Percentiles rank a stretch among this genome's conserved stretches.
phyloP scores from a whole-genome alignment of 495 filamentous ascomycete genomes.

The Xylona heveae region DNA sequence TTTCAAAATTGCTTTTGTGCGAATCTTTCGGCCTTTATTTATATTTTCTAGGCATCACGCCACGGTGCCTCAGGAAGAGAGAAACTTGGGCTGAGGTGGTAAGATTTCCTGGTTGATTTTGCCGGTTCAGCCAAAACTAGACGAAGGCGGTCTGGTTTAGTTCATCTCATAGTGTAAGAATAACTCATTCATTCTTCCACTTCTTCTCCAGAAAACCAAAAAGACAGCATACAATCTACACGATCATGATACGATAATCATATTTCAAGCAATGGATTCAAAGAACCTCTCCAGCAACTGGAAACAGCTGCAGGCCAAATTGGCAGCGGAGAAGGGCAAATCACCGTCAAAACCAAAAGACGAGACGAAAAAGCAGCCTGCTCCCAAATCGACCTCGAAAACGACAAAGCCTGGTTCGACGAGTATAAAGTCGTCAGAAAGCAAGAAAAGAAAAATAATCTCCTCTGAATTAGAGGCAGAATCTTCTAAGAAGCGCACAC shows the following conservation, averaged over 20 bases:
- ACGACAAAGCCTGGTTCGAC: not conserved
- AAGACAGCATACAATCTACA: no score
- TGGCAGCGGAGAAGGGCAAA: not conserved
- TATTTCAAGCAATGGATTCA: constrained; percentile 10
- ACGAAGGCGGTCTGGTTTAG: no score
- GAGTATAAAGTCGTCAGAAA: not conserved
- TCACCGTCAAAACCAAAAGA: constrained; percentile 1
- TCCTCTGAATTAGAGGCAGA: not conserved
- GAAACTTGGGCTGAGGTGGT: no score
- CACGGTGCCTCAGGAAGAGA: no score
- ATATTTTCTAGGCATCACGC: no score
- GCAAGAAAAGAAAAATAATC: not conserved
- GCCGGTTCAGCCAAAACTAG: no score
- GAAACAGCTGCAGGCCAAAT: constrained; percentile 16
- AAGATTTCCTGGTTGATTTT: no score
- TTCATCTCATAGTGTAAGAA: no score
- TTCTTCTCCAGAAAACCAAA: no score
- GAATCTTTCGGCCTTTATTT: no score
- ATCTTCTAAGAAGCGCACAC: not conserved
- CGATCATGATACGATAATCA: constrained; percentile 3
- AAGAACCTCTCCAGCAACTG: constrained; percentile 20
- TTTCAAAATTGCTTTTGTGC: no score
- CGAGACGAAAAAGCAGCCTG: not conserved
- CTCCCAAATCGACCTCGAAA: not conserved
- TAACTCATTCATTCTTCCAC: no score